phyloP scores from a whole-genome alignment of 345 rosid genomes.

The Turnera subulata region DNA sequence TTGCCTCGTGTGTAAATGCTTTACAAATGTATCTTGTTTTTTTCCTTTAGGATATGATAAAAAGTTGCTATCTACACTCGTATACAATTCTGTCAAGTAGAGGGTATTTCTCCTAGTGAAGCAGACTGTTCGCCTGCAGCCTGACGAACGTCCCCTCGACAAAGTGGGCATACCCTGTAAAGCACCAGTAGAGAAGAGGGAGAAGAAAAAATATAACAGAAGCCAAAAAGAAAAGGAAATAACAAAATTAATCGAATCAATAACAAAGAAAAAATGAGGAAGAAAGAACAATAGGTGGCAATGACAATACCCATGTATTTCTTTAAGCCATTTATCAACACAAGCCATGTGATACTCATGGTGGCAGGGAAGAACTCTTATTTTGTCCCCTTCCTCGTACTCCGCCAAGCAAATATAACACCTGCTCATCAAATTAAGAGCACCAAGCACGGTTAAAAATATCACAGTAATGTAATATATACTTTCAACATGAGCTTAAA shows the following conservation, averaged over 20 bases:
- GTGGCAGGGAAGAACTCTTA: conserved; percentile 72
- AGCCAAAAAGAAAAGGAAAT: not conserved
- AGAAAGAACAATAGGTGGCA: not conserved
- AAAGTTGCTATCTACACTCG: not conserved
- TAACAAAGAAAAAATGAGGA: not conserved
- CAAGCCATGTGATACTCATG: conserved; percentile 79
- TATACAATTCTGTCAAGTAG: conserved; percentile 27
- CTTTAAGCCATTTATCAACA: conserved; percentile 83
- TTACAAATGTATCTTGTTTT: not conserved
- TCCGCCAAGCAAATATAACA: conserved; percentile 71
- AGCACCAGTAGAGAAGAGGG: not conserved
- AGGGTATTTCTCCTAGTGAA: conserved; percentile 28
- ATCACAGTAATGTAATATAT: too few species aligned
- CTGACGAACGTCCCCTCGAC: conserved; percentile 64
- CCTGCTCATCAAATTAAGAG: conserved; percentile 27
- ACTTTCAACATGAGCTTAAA: too few species aligned
- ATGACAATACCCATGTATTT: conserved; percentile 60
- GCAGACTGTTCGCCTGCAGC: conserved; percentile 21
- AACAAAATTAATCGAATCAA: not conserved
- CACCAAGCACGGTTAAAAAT: not conserved
- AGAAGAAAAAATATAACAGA: not conserved
- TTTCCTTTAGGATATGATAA: not conserved
- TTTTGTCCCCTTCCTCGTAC: conserved; percentile 64
- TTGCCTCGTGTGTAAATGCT: too few species aligned
- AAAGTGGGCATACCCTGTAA: conserved; percentile 68